Evolutionary conservation across 75 land plant genomes (phyloP), one percentile per base, ranked within the genome.

Genomic region (Larix kaempferi): DNA sequence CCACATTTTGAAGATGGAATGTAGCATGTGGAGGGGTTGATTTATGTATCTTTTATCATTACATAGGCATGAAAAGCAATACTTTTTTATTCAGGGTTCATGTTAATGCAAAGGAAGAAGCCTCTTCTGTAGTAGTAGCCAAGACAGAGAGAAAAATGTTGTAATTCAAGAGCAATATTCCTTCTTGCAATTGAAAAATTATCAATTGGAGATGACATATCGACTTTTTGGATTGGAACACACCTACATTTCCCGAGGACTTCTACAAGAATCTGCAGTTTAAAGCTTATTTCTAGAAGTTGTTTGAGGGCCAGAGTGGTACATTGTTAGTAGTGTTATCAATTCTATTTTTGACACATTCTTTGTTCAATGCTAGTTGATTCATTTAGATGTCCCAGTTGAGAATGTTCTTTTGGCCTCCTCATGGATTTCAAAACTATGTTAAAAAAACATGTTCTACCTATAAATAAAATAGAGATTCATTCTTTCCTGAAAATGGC

Each of bases 51-150:
- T 29, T 1, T 29, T 29, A 29, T 29, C 33, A 29, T 29, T 29
- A 29, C 33, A 29, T 0, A 29, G 33, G 33, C 33, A 29, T 29
- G 33, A 29, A 29, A 29, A 29, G 33, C 33, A 29, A 29, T 29
- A 29, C 33, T 29, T 29, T 29, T 1, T 29, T 0, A 29, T 29
- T 29, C 33, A 29, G 33, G 33, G 33, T 29, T 29, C 1, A 1
- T 29, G 33, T 29, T 29, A 29, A 29, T 29, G 33, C 33, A 29
- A 49, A 60, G 59, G 75, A 78, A 80, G 96, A 94, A 80, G 90
- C 94, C 73, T 17, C 22, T 69, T 35, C 52, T 11, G n/a, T 11
- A 0, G 41, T 41, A 7, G 73, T 64, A 11, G 19, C 67, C 5
- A 64, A 69, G n/a, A 41, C 49, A 41, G 4, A 41, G 44, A 67